These are phyloP conservation scores for Fonsecaea multimorphosa DNA, from an alignment of 2,329 filamentous ascomycete genomes.

Conservation along the genomic window DNA sequence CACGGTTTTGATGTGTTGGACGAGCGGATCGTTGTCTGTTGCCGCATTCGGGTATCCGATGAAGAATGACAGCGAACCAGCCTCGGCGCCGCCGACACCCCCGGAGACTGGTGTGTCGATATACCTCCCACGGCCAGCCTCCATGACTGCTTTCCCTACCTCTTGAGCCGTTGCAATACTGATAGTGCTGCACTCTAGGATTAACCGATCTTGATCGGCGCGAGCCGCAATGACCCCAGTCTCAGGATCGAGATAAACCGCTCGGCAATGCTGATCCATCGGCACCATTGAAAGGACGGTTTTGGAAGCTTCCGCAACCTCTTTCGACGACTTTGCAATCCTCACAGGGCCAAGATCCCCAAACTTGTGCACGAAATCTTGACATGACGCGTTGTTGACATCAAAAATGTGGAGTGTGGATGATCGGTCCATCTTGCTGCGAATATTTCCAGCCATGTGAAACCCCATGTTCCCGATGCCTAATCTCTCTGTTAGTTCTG, in stretches of 20 bases:
- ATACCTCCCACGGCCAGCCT: slow-evolving; percentile 8
- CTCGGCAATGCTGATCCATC: background rate
- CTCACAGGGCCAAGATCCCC: background rate
- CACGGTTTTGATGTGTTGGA: slow-evolving; percentile 1
- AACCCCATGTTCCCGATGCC: slow-evolving; percentile 62
- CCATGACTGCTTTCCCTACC: slow-evolving; percentile 2
- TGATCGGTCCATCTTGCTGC: slow-evolving; percentile 51
- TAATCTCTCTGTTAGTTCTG: slow-evolving; percentile 37
- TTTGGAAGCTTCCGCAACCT: background rate
- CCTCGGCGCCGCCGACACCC: slow-evolving; percentile 15
- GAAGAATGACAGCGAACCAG: slow-evolving; percentile 19
- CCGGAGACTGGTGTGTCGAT: slow-evolving; percentile 23
- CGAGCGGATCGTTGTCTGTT: background rate
- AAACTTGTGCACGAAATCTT: slow-evolving; percentile 15
- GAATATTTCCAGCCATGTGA: slow-evolving; percentile 60
- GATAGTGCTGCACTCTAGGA: slow-evolving; percentile 26
- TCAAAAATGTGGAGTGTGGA: slow-evolving; percentile 58
- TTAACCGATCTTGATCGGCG: background rate
- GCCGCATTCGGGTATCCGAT: background rate
- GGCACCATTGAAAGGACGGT: slow-evolving; percentile 20
- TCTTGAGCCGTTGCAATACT: background rate
- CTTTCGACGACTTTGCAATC: slow-evolving; percentile 5
- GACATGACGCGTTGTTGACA: slow-evolving; percentile 46
- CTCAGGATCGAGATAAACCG: slow-evolving; percentile 16
- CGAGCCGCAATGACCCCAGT: slow-evolving; percentile 11